Conservation (phyloP, 805 yeast genomes). For the Barnettozyma californica region DNA sequence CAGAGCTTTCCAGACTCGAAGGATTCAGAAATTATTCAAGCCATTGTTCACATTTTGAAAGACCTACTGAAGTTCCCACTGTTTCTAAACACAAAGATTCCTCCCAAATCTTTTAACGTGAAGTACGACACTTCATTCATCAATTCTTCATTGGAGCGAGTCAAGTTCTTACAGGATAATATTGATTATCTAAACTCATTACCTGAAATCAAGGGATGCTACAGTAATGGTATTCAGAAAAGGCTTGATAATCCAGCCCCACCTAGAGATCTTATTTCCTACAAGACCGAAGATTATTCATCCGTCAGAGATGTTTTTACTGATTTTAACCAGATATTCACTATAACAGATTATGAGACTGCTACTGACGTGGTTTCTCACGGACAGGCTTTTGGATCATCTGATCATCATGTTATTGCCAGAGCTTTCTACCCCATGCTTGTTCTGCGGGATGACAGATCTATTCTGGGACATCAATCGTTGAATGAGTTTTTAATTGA, state of each 20-base stretch:
- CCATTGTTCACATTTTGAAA: constrained; percentile 17
- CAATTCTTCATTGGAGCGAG: constrained; percentile 7
- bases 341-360: constrained; percentile 26
- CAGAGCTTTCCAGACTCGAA: constrained; percentile 14
- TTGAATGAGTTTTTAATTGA: constrained; percentile 33
- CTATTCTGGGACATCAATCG: constrained; percentile 47
- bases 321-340: constrained; percentile 35
- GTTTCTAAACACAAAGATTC: constrained; percentile 13
- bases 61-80: constrained; percentile 19
- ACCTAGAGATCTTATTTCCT: constrained; percentile 27
- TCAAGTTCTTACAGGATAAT: constrained; percentile 11
- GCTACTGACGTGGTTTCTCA: constrained; percentile 28
- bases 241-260: constrained; percentile 46
- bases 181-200: constrained; percentile 20
- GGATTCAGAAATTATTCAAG: constrained; percentile 18
- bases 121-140: constrained; percentile 15
- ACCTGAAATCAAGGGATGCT: constrained; percentile 32
- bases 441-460: constrained; percentile 55
- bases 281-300: constrained; percentile 28
- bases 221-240: constrained; percentile 43
- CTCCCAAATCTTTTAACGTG: constrained; percentile 7
- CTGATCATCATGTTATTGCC: constrained; percentile 39
- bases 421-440: constrained; percentile 61
- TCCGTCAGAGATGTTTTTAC: constrained; percentile 27
- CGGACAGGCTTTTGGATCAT: constrained; percentile 30